Evolutionary conservation across 805 yeast species (phyloP), one percentile per base, ranked within the genome.

Genomic region (Novakomyces olei): DNA sequence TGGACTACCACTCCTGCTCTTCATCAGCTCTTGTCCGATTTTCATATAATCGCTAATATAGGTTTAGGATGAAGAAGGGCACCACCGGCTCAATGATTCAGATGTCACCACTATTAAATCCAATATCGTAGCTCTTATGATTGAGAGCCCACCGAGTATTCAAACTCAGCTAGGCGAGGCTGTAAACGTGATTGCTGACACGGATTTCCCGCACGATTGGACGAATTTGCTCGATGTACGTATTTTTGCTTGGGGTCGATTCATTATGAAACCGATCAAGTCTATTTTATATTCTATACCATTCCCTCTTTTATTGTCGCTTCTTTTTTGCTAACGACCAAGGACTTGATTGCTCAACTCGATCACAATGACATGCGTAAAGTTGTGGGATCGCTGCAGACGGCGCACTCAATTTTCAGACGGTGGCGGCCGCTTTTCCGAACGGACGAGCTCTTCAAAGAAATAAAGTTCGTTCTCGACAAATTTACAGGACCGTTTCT

Each of bases 131-230:
- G 69, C 72, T n/a, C 58, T 83, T 38, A 81, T 88, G 96, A 72
- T 83, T 39, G 51, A 67, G 24, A 57, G 81, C 32, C 93, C 94
- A 4, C 66, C 66, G 32, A 38, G 41, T 12, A 57, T 88, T 35
- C 94, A 85, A 48, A 61, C 72, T n/a, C 99, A 91, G 56, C 67
- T 88, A 32, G 96, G 95, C 34, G 99, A 91, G 53, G 72, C 93
- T 1, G 72, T 91, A 35, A 71, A 92, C 10, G 60, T 78, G 34
- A 85, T 88, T 45, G 98, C 99, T 3, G 94, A 83, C 49, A 72
- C 81, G 37, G 99, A 88, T 50, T 88, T 88, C 55, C 98, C 98
- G 1, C 74, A 75, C 26, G 59, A 70, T 32, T 88, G 99, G 99
- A 69, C 71, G 1, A 62, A 65, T 33, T 61, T 88, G 38, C 58